These are phyloP conservation scores for Powellomyces hirtus DNA, from an alignment of 192 early-diverging fungal genomes.

Conservation along the genomic window DNA sequence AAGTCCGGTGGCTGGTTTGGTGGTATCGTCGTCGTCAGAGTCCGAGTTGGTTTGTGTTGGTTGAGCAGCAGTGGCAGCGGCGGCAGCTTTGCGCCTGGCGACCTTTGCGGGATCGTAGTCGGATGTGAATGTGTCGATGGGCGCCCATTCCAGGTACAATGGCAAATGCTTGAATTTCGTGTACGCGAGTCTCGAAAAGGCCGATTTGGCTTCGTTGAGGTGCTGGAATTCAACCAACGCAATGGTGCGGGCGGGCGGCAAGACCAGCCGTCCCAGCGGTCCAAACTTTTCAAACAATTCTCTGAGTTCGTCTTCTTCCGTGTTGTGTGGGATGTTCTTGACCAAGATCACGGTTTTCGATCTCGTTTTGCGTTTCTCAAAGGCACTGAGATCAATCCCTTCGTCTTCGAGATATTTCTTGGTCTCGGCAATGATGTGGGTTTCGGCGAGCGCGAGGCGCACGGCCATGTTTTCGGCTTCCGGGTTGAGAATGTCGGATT, in stretches of 20 bases:
- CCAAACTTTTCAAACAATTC: constrained; percentile 85
- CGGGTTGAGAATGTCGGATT: constrained; percentile 87
- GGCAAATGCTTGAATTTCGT: constrained; percentile 87
- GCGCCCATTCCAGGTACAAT: constrained; percentile 92
- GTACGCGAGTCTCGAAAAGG: constrained; percentile 87
- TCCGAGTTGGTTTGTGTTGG: not conserved
- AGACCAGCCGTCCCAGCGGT: constrained; percentile 77
- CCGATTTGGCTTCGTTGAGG: constrained; percentile 83
- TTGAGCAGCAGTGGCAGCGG: constrained; percentile 20
- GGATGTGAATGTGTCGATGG: constrained; percentile 71
- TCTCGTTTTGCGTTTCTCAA: constrained; percentile 67
- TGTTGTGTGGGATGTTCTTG: constrained; percentile 89
- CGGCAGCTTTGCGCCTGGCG: constrained; percentile 20
- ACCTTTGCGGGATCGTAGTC: constrained; percentile 54
- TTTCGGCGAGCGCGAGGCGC: constrained; percentile 94
- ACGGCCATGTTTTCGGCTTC: constrained; percentile 89
- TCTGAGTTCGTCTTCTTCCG: constrained; percentile 78
- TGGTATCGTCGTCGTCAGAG: not conserved
- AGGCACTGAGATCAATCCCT: constrained; percentile 78
- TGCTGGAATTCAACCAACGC: constrained; percentile 93
- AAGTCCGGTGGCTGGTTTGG: not conserved
- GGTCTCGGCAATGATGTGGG: constrained; percentile 91
- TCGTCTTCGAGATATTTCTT: constrained; percentile 87
- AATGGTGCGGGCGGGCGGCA: constrained; percentile 90
- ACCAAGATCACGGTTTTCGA: constrained; percentile 90